Evolutionary conservation across 495 filamentous ascomycete genomes (phyloP).

Genomic region (Chaetomidium leptoderma): DNA sequence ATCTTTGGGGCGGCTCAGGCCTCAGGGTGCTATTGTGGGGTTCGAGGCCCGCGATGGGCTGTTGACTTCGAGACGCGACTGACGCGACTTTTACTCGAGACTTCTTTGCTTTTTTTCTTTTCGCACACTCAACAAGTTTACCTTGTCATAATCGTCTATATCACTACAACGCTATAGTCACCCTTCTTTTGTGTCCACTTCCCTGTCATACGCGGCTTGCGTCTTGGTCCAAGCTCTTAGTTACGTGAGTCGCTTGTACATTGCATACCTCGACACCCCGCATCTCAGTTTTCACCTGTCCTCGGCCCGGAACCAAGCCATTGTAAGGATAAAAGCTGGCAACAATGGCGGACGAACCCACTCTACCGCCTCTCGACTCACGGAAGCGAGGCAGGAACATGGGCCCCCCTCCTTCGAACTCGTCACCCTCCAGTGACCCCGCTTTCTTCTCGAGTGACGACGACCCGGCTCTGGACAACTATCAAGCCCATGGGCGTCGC

Average conservation of each 20-base stretch:
- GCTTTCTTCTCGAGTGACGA: conserved; percentile 78
- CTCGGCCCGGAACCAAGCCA: background rate
- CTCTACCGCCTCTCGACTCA: conserved; percentile 28
- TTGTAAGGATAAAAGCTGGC: background rate
- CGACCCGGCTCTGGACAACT: conserved; percentile 68
- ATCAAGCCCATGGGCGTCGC: conserved; percentile 45
- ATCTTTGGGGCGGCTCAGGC: too few relatives aligned
- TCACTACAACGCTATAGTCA: too few relatives aligned
- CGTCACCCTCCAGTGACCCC: conserved; percentile 61
- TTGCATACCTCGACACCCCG: background rate
- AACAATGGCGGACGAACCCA: conserved; percentile 26
- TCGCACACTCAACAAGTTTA: background rate
- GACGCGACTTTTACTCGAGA: conserved; percentile 8
- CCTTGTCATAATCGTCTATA: background rate
- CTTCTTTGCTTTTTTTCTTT: background rate
- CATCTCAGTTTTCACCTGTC: background rate
- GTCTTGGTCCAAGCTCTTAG: too few relatives aligned
- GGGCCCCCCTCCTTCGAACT: conserved; percentile 20
- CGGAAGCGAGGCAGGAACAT: conserved; percentile 41
- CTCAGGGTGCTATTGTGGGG: background rate
- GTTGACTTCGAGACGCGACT: conserved; percentile 6
- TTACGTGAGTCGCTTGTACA: too few relatives aligned
- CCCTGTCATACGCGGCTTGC: too few relatives aligned
- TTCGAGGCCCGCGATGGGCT: background rate
- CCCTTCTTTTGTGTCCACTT: too few relatives aligned